Conservation (phyloP, 768 basidiomycete genomes). For the Rhizopogon rudus region DNA sequence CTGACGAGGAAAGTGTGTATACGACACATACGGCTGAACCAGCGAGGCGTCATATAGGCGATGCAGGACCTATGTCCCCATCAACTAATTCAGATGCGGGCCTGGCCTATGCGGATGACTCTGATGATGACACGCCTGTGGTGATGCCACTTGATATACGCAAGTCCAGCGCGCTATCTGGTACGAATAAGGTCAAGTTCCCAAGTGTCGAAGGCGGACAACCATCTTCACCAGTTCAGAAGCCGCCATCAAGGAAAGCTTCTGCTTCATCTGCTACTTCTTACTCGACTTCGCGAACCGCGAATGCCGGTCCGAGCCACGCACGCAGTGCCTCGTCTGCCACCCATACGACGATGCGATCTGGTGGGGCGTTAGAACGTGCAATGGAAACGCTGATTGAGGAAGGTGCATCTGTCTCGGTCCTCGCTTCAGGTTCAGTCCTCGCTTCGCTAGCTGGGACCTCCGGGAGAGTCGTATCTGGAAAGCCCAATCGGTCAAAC, state of each 20-base stretch:
- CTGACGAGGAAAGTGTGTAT: constrained; percentile 31
- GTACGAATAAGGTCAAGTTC: constrained; percentile 28
- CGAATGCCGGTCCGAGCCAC: constrained; percentile 9
- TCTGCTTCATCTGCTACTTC: constrained; percentile 20
- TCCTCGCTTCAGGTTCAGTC: constrained; percentile 27
- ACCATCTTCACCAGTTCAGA: constrained; percentile 7
- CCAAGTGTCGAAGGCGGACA: constrained; percentile 20
- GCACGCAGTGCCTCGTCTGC: constrained; percentile 21
- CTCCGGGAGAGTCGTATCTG: no score
- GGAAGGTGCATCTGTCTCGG: constrained; percentile 31
- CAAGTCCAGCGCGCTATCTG: constrained; percentile 10
- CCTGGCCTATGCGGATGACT: constrained; percentile 33
- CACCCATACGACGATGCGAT: constrained; percentile 23
- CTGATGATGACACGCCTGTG: constrained; percentile 29
- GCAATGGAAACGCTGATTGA: constrained; percentile 51
- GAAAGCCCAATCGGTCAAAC: no score
- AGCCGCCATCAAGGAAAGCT: constrained; percentile 19
- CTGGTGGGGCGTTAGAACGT: constrained; percentile 38
- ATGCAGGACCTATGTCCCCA: constrained; percentile 16
- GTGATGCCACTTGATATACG: constrained; percentile 22
- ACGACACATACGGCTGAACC: constrained; percentile 23
- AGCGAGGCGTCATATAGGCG: constrained; percentile 9
- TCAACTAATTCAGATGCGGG: constrained; percentile 26
- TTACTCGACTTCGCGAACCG: constrained; percentile 7
- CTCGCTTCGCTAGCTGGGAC: no score